phyloP scores from a whole-genome alignment of 139 green algal genomes.

The Chlorella sp. region DNA sequence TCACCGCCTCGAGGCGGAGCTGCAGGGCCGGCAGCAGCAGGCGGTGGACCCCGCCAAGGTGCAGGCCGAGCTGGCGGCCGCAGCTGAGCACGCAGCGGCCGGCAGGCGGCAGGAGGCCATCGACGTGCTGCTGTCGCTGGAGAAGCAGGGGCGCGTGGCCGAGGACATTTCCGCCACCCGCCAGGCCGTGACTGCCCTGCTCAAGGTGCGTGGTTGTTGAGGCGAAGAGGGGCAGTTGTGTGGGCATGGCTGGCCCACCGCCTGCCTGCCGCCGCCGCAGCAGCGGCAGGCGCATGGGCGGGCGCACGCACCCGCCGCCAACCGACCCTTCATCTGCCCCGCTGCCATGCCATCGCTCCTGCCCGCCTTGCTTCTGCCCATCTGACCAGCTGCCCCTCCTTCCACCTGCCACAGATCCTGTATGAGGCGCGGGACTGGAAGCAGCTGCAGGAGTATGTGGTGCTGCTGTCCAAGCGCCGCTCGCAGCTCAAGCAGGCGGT shows the following conservation, averaged over 20 bases:
- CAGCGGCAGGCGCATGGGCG: too few species aligned
- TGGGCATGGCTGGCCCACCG: background rate
- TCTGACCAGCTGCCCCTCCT: background rate
- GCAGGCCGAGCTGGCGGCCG: constrained; percentile 26
- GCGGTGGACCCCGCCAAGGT: constrained; percentile 25
- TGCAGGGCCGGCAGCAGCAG: constrained; percentile 31
- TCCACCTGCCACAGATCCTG: constrained; percentile 50
- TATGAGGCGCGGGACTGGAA: constrained; percentile 86
- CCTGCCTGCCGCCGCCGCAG: background rate
- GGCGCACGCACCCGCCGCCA: background rate
- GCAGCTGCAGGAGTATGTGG: constrained; percentile 92
- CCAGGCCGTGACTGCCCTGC: constrained; percentile 80
- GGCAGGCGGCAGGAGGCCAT: constrained; percentile 58
- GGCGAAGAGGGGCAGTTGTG: background rate
- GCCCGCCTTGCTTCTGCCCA: too few species aligned
- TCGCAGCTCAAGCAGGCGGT: constrained; percentile 96
- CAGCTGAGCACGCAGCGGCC: constrained; percentile 14
- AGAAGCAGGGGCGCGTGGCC: constrained; percentile 86
- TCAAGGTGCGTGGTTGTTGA: constrained; percentile 73
- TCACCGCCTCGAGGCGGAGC: constrained; percentile 16
- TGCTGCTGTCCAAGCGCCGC: constrained; percentile 96
- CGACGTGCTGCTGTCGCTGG: constrained; percentile 84
- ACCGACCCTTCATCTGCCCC: background rate
- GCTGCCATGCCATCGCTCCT: too few species aligned
- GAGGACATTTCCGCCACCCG: constrained; percentile 89